Percentiles rank a stretch among this genome's conserved stretches.
Conservation (phyloP, 805 yeast genomes). For the Starmerella tilneyi region DNA sequence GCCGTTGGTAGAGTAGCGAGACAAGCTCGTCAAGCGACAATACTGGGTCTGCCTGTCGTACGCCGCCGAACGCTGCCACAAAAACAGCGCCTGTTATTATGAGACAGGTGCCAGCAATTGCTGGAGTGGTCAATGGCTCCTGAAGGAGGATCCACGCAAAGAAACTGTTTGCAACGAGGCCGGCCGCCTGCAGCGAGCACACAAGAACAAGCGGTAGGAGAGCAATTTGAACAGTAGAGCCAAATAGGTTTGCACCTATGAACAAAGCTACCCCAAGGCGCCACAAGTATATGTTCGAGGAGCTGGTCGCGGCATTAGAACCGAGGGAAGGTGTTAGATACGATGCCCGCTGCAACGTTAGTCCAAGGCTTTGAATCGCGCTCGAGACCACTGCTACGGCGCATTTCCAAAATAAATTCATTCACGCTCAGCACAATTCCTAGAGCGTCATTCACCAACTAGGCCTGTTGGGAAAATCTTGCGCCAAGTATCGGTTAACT, state of each 20-base stretch:
- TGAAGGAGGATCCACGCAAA: constrained; percentile 57
- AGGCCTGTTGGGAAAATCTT: neutral
- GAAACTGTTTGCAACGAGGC: constrained; percentile 75
- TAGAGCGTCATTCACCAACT: constrained; percentile 1
- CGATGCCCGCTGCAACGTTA: constrained; percentile 71
- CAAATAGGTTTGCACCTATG: constrained; percentile 62
- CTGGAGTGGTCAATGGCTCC: constrained; percentile 52
- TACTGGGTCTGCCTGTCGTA: constrained; percentile 40
- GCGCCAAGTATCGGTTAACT: neutral
- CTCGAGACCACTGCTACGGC: constrained; percentile 63
- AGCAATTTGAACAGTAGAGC: constrained; percentile 73
- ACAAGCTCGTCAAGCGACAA: constrained; percentile 42
- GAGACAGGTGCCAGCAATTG: constrained; percentile 54
- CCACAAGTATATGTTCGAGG: constrained; percentile 42
- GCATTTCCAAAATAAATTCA: constrained; percentile 16
- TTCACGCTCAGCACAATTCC: constrained; percentile 1
- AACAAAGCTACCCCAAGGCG: constrained; percentile 61
- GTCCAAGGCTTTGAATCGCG: constrained; percentile 70
- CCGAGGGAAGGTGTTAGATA: constrained; percentile 35
- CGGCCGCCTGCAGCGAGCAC: constrained; percentile 76
- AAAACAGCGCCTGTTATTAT: constrained; percentile 65
- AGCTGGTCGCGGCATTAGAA: neutral
- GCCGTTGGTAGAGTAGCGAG: constrained; percentile 34
- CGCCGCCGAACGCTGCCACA: constrained; percentile 62
- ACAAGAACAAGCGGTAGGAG: constrained; percentile 71